phyloP scores from a whole-genome alignment of 2,329 filamentous ascomycete species.

The Pyrenophora seminiperda region DNA sequence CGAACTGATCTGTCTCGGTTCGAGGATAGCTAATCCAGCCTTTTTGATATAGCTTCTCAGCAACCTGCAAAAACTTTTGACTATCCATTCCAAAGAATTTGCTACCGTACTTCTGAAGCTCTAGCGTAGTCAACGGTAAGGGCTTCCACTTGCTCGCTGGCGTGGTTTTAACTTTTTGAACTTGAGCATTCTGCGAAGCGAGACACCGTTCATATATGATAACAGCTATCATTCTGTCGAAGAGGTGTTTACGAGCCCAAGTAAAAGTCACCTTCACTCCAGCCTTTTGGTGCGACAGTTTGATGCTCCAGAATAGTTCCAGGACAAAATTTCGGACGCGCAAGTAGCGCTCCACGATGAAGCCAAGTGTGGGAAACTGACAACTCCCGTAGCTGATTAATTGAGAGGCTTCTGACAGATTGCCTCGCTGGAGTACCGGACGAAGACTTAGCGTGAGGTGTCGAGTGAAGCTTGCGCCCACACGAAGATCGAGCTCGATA shows the following conservation, averaged over 20 bases:
- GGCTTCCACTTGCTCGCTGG: conserved; percentile 94
- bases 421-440: conserved; percentile 67
- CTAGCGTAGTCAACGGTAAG: conserved; percentile 90
- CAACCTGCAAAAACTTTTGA: conserved; percentile 83
- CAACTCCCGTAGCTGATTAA: conserved; percentile 91
- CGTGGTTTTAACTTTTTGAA: conserved; percentile 86
- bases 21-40: conserved; percentile 97
- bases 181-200: conserved; percentile 73
- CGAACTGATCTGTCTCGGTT: conserved; percentile 96
- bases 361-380: conserved; percentile 94
- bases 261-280: conserved; percentile 79
- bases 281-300: conserved; percentile 77
- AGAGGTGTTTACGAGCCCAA: conserved; percentile 82
- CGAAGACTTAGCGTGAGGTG: conserved; percentile 82
- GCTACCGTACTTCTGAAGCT: conserved; percentile 94
- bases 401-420: conserved; percentile 56
- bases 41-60: conserved; percentile 87
- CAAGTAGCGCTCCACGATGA: conserved; percentile 95
- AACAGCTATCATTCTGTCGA: conserved; percentile 80
- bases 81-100: conserved; percentile 85
- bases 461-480: conserved; percentile 90
- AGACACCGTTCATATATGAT: conserved; percentile 88
- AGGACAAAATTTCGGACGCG: conserved; percentile 92
- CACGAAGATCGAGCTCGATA: conserved; percentile 88
- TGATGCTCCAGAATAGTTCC: conserved; percentile 92